A percentile compares a stretch with the other conserved stretches of the same genome.
Conservation (phyloP, 768 basidiomycete species). For the Amyloporia xantha region DNA sequence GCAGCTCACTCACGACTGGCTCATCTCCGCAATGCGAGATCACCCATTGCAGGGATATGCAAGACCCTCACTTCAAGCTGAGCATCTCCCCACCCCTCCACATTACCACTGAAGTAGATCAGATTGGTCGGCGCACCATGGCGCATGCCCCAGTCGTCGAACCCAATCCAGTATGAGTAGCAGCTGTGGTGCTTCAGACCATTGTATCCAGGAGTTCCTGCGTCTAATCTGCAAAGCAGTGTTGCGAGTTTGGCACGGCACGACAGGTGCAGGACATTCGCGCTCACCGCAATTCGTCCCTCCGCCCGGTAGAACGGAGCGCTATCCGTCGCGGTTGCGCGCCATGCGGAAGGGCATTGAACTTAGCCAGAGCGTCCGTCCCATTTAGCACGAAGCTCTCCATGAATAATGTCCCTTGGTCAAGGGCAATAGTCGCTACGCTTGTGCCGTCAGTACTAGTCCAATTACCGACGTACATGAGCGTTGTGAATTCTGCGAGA, state of each 20-base stretch:
- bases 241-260: too few relatives aligned
- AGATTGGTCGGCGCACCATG: constrained; percentile 23
- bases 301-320: too few relatives aligned
- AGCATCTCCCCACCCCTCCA: background rate
- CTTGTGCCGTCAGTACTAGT: constrained; percentile 4
- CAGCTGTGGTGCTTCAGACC: constrained; percentile 24
- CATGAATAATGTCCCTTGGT: constrained; percentile 20
- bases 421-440: constrained; percentile 10
- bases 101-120: constrained; percentile 16
- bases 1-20: too few relatives aligned
- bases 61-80: background rate
- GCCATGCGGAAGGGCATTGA: too few relatives aligned
- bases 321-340: background rate
- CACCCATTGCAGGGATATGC: background rate
- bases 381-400: constrained; percentile 12
- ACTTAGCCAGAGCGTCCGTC: constrained; percentile 15
- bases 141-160: constrained; percentile 23
- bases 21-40: background rate
- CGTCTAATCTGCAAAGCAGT: constrained; percentile 20
- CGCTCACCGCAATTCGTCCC: too few relatives aligned
- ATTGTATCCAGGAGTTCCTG: constrained; percentile 23
- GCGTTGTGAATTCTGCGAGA: constrained; percentile 7
- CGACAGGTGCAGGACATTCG: background rate
- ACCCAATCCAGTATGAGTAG: constrained; percentile 24
- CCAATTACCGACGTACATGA: constrained; percentile 23